Conservation (phyloP, 768 basidiomycete genomes). For the Royoungia palumana region DNA sequence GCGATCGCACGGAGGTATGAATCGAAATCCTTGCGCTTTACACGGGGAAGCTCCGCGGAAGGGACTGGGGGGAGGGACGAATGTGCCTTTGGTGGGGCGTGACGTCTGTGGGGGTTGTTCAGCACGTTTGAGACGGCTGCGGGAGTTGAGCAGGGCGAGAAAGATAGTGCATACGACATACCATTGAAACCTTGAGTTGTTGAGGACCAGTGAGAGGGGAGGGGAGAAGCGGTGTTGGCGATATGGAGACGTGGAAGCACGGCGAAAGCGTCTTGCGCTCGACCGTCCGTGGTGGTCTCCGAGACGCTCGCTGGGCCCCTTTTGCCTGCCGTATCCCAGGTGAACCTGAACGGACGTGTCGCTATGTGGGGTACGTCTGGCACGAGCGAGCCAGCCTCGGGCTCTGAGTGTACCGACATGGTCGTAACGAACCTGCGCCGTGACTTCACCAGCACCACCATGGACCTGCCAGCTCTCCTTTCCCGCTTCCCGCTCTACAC, state of each 20-base stretch:
- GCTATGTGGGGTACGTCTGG: conserved; percentile 16
- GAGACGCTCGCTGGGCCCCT: conserved; percentile 72
- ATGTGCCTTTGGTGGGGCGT: conserved; percentile 86
- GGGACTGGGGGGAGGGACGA: conserved; percentile 70
- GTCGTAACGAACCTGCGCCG: no score
- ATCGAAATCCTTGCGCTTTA: conserved; percentile 81
- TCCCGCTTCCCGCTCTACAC: conserved; percentile 58
- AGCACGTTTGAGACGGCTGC: conserved; percentile 91
- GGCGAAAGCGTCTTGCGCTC: conserved; percentile 53
- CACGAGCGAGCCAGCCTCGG: no score
- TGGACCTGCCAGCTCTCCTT: conserved; percentile 47
- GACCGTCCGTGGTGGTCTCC: conserved; percentile 68
- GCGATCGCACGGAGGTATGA: conserved; percentile 69
- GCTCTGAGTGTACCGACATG: conserved; percentile 52
- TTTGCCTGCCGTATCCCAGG: conserved; percentile 62
- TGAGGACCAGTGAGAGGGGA: conserved; percentile 74
- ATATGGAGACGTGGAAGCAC: conserved; percentile 40
- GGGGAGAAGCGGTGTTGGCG: conserved; percentile 49
- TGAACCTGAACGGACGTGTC: conserved; percentile 67
- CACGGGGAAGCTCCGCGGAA: conserved; percentile 74
- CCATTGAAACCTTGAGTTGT: conserved; percentile 87
- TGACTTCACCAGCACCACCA: conserved; percentile 13
- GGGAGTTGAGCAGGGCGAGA: conserved; percentile 2
- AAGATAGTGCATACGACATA: conserved; percentile 33
- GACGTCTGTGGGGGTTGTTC: conserved; percentile 82